Evolutionary conservation across 352 stramenopile genomes (phyloP).

Genomic region (Phytophthora litchii): DNA sequence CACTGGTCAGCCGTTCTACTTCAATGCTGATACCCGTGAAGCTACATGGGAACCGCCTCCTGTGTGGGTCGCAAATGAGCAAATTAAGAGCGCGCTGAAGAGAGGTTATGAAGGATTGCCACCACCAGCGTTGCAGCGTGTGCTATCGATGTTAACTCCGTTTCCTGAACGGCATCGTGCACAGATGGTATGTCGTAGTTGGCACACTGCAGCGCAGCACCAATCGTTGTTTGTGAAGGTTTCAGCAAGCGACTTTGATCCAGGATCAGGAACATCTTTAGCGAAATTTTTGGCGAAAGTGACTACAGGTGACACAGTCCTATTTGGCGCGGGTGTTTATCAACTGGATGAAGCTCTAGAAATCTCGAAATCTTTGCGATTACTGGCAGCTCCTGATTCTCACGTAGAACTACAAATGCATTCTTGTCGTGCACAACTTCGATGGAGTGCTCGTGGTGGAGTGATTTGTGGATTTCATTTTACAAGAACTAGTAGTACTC

Average conservation of each 20-base stretch:
- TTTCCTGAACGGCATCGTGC: slow-evolving; percentile 55
- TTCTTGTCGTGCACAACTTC: slow-evolving; percentile 46
- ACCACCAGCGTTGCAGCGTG: slow-evolving; percentile 66
- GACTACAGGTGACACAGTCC: slow-evolving; percentile 49
- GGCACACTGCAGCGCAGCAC: slow-evolving; percentile 50
- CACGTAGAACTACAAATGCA: slow-evolving; percentile 79
- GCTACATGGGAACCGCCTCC: slow-evolving; percentile 93
- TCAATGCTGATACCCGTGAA: slow-evolving; percentile 94
- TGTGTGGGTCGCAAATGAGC: slow-evolving; percentile 90
- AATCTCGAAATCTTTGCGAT: slow-evolving; percentile 49
- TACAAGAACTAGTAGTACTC: slow-evolving; percentile 37
- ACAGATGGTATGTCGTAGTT: slow-evolving; percentile 61
- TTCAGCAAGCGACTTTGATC: slow-evolving; percentile 52
- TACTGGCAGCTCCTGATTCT: slow-evolving; percentile 57
- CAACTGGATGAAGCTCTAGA: slow-evolving; percentile 52
- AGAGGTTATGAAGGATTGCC: slow-evolving; percentile 85
- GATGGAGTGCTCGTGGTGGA: slow-evolving; percentile 64
- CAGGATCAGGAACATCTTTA: slow-evolving; percentile 27
- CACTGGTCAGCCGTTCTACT: slow-evolving; percentile 91
- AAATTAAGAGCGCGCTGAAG: slow-evolving; percentile 63
- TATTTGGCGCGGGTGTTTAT: slow-evolving; percentile 79
- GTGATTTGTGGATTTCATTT: slow-evolving; percentile 73
- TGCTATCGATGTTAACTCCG: slow-evolving; percentile 89
- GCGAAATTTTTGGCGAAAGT: slow-evolving; percentile 33
- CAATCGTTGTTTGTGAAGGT: slow-evolving; percentile 55